Percentiles rank a stretch among this genome's conserved stretches.
Conservation (phyloP, 805 yeast species). For the Debaryomyces castellii region DNA sequence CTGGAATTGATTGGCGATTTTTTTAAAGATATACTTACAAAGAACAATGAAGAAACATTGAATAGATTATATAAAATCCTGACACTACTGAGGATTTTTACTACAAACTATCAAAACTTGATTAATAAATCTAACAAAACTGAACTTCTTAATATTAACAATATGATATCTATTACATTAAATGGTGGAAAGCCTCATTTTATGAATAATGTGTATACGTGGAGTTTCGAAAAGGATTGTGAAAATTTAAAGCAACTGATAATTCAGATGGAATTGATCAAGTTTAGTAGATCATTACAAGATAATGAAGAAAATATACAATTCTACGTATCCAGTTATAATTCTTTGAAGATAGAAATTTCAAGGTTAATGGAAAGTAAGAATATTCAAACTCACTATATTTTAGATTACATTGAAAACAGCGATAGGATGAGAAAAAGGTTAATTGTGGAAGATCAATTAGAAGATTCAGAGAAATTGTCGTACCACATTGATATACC, state of each 20-base stretch:
- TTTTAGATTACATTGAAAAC: conserved; percentile 70
- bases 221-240: conserved; percentile 36
- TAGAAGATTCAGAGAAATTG: conserved; percentile 43
- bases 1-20: conserved; percentile 26
- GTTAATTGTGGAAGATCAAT: conserved; percentile 53
- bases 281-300: conserved; percentile 54
- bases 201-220: conserved; percentile 32
- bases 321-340: conserved; percentile 48
- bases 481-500: conserved; percentile 44
- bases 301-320: conserved; percentile 64
- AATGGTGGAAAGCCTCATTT: conserved; percentile 35
- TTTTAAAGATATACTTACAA: conserved; percentile 26
- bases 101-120: conserved; percentile 21
- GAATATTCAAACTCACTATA: conserved; percentile 31
- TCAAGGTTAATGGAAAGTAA: conserved; percentile 29
- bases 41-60: conserved; percentile 39
- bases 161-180: conserved; percentile 33
- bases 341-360: conserved; percentile 44
- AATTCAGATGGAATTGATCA: conserved; percentile 45
- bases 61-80: conserved; percentile 26
- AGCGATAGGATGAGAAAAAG: conserved; percentile 64
- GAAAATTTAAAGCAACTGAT: conserved; percentile 32
- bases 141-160: conserved; percentile 21
- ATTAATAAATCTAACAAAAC: conserved; percentile 16
- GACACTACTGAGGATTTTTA: conserved; percentile 25